These are phyloP conservation scores for Termitomyces sp. DNA, from an alignment of 1,284 basidiomycete genomes.

Conservation along the genomic window DNA sequence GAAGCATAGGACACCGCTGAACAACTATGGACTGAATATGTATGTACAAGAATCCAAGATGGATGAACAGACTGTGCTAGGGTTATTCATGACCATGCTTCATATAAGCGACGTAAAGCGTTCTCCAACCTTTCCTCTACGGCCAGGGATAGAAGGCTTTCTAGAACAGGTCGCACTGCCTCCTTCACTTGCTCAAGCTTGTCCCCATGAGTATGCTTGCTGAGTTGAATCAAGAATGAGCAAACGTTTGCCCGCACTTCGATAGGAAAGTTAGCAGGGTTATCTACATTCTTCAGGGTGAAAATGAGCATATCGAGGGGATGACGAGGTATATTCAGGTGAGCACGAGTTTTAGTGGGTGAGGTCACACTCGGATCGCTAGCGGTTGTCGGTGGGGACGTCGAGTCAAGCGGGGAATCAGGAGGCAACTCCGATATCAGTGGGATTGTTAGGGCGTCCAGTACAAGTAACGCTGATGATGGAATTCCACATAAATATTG, in stretches of 20 bases:
- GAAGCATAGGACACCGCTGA: too few relatives aligned
- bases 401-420: constrained; percentile 34
- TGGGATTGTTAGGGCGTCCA: constrained; percentile 51
- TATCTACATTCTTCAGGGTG: constrained; percentile 53
- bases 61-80: background rate
- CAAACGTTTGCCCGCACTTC: constrained; percentile 74
- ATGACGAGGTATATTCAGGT: constrained; percentile 39
- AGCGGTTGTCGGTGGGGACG: constrained; percentile 30
- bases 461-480: constrained; percentile 51
- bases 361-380: constrained; percentile 42
- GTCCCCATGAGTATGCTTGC: constrained; percentile 44
- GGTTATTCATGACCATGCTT: constrained; percentile 35
- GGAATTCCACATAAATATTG: constrained; percentile 11
- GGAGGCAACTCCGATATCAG: constrained; percentile 30
- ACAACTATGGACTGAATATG: too few relatives aligned
- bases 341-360: constrained; percentile 33
- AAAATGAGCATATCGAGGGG: constrained; percentile 63
- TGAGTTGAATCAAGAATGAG: constrained; percentile 60
- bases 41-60: too few relatives aligned
- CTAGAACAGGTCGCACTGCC: constrained; percentile 44
- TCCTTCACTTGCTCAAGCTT: constrained; percentile 49
- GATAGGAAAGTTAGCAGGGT: constrained; percentile 50
- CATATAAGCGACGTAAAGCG: constrained; percentile 39
- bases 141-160: constrained; percentile 37
- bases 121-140: constrained; percentile 44